A percentile compares a stretch with the other conserved stretches of the same genome.
Conservation (phyloP, 2,329 filamentous ascomycete species). For the Capronia coronata region DNA sequence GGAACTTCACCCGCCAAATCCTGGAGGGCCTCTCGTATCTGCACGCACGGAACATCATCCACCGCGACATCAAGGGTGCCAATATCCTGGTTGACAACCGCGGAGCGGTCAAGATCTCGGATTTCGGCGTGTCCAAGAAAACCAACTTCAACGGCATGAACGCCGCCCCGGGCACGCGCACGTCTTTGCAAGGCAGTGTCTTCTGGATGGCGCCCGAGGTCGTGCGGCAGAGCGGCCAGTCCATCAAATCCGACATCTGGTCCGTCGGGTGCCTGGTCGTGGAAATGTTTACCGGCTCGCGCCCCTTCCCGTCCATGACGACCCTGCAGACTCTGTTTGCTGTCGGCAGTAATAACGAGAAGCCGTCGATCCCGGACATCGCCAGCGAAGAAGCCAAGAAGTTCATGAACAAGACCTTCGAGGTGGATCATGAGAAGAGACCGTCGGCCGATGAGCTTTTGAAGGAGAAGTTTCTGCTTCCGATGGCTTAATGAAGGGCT, state of each 20-base stretch:
- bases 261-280: constrained; percentile 93
- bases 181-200: constrained; percentile 89
- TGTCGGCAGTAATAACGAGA: constrained; percentile 81
- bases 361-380: constrained; percentile 79
- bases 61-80: constrained; percentile 97
- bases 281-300: constrained; percentile 97
- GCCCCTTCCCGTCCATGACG: constrained; percentile 94
- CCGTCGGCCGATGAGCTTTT: constrained; percentile 89
- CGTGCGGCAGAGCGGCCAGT: constrained; percentile 95
- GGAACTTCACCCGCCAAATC: constrained; percentile 95
- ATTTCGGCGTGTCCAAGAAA: constrained; percentile 91
- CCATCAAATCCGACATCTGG: constrained; percentile 98
- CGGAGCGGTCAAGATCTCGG: constrained; percentile 96
- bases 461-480: constrained; percentile 61
- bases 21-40: constrained; percentile 87
- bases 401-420: constrained; percentile 85
- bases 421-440: constrained; percentile 87
- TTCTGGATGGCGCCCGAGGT: constrained; percentile 99
- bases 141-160: constrained; percentile 29
- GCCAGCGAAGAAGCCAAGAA: constrained; percentile 75
- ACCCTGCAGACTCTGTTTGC: constrained; percentile 98
- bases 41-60: constrained; percentile 91
- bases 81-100: constrained; percentile 99
- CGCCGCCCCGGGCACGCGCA: constrained; percentile 73
- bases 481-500: constrained; percentile 16